These are phyloP conservation scores for Agastache rugosa DNA, from an alignment of 257 asterid species.

Conservation along the genomic window DNA sequence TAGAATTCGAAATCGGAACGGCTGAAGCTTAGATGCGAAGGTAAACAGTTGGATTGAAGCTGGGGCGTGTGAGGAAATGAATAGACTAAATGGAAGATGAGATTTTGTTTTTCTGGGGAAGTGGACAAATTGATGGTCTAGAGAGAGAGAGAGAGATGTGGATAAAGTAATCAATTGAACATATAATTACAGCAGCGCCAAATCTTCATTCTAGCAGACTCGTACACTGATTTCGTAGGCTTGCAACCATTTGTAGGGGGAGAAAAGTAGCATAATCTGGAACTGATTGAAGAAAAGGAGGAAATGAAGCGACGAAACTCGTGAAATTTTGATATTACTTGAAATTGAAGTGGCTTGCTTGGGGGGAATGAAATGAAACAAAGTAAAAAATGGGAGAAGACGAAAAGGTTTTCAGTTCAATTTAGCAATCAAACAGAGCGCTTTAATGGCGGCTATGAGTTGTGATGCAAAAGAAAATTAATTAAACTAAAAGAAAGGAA, in stretches of 20 bases:
- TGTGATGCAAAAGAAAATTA: slow-evolving; percentile 25
- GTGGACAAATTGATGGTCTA: no score
- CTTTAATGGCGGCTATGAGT: slow-evolving; percentile 25
- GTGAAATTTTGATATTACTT: slow-evolving; percentile 31
- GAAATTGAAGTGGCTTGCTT: slow-evolving; percentile 35
- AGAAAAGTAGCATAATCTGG: slow-evolving; percentile 37
- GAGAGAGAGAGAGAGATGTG: background rate
- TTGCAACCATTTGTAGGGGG: background rate
- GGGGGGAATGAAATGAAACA: slow-evolving; percentile 24
- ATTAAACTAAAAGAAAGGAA: background rate
- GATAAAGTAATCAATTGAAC: slow-evolving; percentile 14
- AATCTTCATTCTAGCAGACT: background rate
- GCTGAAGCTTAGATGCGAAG: background rate
- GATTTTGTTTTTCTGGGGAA: no score
- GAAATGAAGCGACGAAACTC: slow-evolving; percentile 30
- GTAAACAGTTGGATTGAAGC: background rate
- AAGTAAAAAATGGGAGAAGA: slow-evolving; percentile 27
- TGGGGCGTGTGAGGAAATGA: background rate
- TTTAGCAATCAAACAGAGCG: background rate
- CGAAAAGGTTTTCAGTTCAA: background rate
- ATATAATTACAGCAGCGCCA: background rate
- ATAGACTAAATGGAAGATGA: no score
- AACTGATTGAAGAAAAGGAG: slow-evolving; percentile 31
- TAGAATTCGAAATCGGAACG: background rate
- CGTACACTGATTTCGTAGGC: background rate